phyloP scores from a whole-genome alignment of 2,329 filamentous ascomycete species.

The Diaporthe ampelina region DNA sequence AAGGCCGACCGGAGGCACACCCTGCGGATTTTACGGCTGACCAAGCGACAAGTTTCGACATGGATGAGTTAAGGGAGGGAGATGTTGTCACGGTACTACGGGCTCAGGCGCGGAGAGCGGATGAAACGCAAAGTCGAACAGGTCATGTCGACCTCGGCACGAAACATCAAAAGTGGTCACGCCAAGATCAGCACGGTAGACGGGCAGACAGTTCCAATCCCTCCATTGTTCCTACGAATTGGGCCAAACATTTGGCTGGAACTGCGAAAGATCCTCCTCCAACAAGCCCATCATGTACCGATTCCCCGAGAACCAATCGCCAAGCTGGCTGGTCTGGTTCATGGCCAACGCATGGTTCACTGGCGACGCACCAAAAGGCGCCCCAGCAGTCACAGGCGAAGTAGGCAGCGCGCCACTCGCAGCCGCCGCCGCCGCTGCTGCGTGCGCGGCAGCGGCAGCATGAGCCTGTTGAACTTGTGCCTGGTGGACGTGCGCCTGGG shows the following conservation, averaged over 20 bases:
- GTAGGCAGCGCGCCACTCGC: slow-evolving; percentile 19
- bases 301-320: slow-evolving; percentile 77
- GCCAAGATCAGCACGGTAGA: background rate
- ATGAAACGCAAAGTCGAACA: background rate
- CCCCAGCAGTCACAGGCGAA: slow-evolving; percentile 26
- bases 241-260: slow-evolving; percentile 50
- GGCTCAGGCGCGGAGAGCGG: too few species aligned
- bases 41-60: background rate
- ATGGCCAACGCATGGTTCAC: slow-evolving; percentile 32
- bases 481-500: slow-evolving; percentile 43
- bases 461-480: slow-evolving; percentile 46
- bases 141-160: background rate
- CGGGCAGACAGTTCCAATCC: background rate
- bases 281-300: slow-evolving; percentile 75
- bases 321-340: slow-evolving; percentile 61
- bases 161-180: background rate
- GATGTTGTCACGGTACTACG: background rate
- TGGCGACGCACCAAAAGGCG: slow-evolving; percentile 33
- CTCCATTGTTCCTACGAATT: slow-evolving; percentile 37
- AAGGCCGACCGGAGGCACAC: background rate
- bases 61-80: background rate
- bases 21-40: background rate
- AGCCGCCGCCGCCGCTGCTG: slow-evolving; percentile 11
- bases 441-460: slow-evolving; percentile 1
- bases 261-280: slow-evolving; percentile 70